phyloP scores from a whole-genome alignment of 805 yeast species.

The Yamadazyma kitorensis region DNA sequence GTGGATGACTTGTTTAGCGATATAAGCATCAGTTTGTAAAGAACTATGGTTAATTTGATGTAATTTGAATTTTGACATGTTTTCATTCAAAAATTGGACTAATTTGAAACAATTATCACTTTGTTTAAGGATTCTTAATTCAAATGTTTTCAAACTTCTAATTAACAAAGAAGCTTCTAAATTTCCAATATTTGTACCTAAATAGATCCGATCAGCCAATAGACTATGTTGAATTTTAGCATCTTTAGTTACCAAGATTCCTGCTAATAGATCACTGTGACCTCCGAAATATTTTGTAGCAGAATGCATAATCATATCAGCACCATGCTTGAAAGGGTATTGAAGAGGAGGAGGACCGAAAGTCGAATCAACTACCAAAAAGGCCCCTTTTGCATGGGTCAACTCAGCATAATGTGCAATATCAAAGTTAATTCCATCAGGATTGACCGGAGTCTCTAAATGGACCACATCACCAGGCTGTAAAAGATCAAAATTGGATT shows the following conservation, averaged over 20 bases:
- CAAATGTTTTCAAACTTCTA: slow-evolving; percentile 79
- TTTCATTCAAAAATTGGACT: slow-evolving; percentile 56
- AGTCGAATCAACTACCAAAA: slow-evolving; percentile 74
- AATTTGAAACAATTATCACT: slow-evolving; percentile 58
- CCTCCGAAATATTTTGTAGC: slow-evolving; percentile 95
- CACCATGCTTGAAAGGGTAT: slow-evolving; percentile 79
- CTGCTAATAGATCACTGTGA: slow-evolving; percentile 89
- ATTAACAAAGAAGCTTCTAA: slow-evolving; percentile 71
- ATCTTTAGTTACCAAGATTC: slow-evolving; percentile 68
- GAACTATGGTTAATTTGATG: slow-evolving; percentile 66
- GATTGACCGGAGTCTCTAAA: slow-evolving; percentile 86
- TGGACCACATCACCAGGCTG: slow-evolving; percentile 72
- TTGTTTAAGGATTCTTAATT: slow-evolving; percentile 67
- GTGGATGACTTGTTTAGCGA: slow-evolving; percentile 65
- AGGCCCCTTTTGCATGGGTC: slow-evolving; percentile 79
- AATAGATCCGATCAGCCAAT: slow-evolving; percentile 57
- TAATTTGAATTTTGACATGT: slow-evolving; percentile 46
- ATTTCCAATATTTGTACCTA: slow-evolving; percentile 80
- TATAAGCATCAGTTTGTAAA: slow-evolving; percentile 67
- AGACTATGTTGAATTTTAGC: slow-evolving; percentile 43
- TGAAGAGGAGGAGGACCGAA: slow-evolving; percentile 92
- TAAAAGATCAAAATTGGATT: slow-evolving; percentile 42
- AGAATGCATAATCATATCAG: slow-evolving; percentile 87
- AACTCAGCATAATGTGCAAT: slow-evolving; percentile 58
- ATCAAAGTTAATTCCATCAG: slow-evolving; percentile 67